Conservation (phyloP, 1,284 basidiomycete species). For the Cryptococcus deneoformans region DNA sequence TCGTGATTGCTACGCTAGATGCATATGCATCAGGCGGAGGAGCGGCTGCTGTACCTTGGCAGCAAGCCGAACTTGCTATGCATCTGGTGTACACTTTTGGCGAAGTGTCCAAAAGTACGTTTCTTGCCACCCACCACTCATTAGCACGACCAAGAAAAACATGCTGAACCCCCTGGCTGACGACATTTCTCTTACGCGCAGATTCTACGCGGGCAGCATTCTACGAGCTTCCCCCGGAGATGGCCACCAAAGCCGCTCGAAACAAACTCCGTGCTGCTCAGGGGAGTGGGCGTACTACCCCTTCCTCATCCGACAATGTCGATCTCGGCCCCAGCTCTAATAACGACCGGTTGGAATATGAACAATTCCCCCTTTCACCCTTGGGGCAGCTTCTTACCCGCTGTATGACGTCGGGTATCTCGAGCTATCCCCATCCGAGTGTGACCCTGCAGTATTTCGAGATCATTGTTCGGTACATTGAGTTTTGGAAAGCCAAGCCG, state of each 20-base stretch:
- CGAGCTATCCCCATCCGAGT: constrained; percentile 76
- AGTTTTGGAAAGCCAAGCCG: constrained; percentile 92
- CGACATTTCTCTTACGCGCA: constrained; percentile 1
- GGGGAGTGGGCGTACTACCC: constrained; percentile 37
- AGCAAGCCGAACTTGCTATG: constrained; percentile 88
- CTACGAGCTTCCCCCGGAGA: constrained; percentile 47
- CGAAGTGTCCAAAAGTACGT: constrained; percentile 64
- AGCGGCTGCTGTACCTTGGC: constrained; percentile 66
- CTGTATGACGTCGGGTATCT: constrained; percentile 79
- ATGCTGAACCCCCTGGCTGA: constrained; percentile 3
- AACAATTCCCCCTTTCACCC: constrained; percentile 77
- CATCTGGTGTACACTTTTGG: constrained; percentile 88
- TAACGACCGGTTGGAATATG: constrained; percentile 72
- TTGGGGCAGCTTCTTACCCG: constrained; percentile 83
- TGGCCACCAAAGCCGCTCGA: constrained; percentile 35
- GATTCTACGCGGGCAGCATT: constrained; percentile 47
- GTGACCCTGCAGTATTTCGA: constrained; percentile 96
- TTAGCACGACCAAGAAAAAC: no score
- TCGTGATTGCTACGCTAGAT: constrained; percentile 44
- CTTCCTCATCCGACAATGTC: constrained; percentile 9
- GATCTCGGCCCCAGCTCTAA: constrained; percentile 26
- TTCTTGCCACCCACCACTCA: no score
- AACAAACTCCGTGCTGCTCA: constrained; percentile 31
- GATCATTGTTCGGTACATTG: constrained; percentile 83
- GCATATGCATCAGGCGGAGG: constrained; percentile 33